Percentiles rank a stretch among this genome's conserved stretches.
Evolutionary conservation across 2,329 filamentous ascomycete genomes (phyloP).

Genomic region (Pseudogymnoascus sp.): DNA sequence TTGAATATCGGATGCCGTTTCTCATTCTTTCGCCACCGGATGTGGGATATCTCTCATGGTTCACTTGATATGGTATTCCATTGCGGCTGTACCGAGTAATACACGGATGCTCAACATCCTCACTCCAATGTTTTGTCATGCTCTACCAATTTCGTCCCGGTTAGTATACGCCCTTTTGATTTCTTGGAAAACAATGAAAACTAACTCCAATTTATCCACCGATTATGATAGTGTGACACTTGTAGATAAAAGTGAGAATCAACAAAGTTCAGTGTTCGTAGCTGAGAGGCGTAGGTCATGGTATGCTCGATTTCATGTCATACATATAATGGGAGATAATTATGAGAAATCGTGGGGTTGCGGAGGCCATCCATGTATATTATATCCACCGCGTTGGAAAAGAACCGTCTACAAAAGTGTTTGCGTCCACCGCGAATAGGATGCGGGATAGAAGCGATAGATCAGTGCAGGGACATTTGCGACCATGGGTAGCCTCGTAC

Average conservation of each 20-base stretch:
- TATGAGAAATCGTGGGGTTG: constrained; percentile 9
- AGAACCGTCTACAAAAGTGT: constrained; percentile 1
- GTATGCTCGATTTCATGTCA: background rate
- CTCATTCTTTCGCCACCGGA: constrained; percentile 13
- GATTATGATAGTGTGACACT: background rate
- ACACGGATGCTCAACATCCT: constrained; percentile 21
- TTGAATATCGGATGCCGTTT: constrained; percentile 17
- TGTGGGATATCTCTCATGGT: constrained; percentile 23
- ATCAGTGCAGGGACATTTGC: background rate
- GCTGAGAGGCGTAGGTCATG: background rate
- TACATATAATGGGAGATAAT: background rate
- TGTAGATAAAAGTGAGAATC: constrained; percentile 1
- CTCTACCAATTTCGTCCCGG: background rate
- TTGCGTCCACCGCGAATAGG: background rate
- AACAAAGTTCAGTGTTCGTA: background rate
- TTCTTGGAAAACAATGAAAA: background rate
- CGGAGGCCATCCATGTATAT: constrained; percentile 9
- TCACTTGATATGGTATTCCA: constrained; percentile 23
- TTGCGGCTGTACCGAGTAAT: constrained; percentile 21
- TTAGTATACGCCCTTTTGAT: background rate
- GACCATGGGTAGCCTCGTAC: background rate
- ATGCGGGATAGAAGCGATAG: background rate
- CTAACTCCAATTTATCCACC: background rate
- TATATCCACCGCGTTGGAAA: background rate
- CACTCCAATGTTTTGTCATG: constrained; percentile 5